Evolutionary conservation across 257 asterid genomes (phyloP).

Genomic region (Solanum appendiculatum): DNA sequence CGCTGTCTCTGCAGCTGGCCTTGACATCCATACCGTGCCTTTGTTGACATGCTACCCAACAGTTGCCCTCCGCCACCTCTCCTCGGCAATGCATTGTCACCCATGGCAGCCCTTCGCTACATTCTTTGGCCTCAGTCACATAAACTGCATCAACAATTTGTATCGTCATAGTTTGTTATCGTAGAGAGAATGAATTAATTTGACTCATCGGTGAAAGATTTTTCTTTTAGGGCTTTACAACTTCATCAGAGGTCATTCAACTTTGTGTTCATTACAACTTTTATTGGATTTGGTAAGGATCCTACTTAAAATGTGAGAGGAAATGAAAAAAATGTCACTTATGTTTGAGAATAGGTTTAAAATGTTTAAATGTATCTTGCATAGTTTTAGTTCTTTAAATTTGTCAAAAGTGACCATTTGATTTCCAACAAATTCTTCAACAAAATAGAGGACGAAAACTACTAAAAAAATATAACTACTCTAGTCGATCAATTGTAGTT

Average conservation of each 20-base stretch:
- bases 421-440: too few relatives aligned
- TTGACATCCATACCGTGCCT: neutral
- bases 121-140: neutral
- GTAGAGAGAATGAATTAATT: neutral
- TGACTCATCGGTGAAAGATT: neutral
- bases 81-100: neutral
- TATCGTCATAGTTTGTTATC: too few relatives aligned
- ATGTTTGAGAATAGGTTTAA: neutral
- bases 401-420: neutral
- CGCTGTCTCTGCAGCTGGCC: neutral
- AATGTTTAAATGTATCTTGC: neutral
- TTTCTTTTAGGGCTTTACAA: neutral
- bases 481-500: neutral
- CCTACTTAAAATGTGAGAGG: neutral
- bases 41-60: neutral
- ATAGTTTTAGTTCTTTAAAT: neutral
- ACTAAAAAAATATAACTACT: neutral
- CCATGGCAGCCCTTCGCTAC: neutral
- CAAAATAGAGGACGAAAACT: neutral
- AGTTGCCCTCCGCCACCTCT: neutral
- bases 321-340: neutral
- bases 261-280: too few relatives aligned
- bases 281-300: neutral
- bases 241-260: too few relatives aligned
- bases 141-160: neutral